Evolutionary conservation across 257 asterid species (phyloP), one percentile per base, ranked within the genome.

Genomic region (Solanum ossicruentum): DNA sequence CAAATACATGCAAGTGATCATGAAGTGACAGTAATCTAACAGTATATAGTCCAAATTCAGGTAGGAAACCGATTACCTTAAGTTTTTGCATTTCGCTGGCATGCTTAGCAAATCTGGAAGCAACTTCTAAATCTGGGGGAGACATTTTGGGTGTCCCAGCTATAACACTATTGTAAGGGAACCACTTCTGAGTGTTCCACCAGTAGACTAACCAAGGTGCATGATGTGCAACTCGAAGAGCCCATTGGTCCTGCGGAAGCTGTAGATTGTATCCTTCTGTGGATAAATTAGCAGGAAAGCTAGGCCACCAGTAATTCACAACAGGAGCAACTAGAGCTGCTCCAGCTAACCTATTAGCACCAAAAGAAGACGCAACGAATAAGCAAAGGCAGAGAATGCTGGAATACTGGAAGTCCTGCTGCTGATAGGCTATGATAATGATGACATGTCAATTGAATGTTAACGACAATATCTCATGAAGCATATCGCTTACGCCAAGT

Each of bases 131-230:
- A 88, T 92, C 95, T 3, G 90, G 92, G 5, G 88, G 86, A 39
- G 89, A 88, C 60, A 87, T 72, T 32, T 87, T 91, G 12, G 89
- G 84, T 32, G 47, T 89, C 26, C 90, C 93, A 66, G 91, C 83
- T 41, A 87, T 82, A 32, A 88, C 94, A 83, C 92, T 93, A 17
- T 91, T 89, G 63, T 60, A 66, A 1, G 96, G 96, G 85, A 93
- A 93, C 94, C 91, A 93, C 54, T 86, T 86, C 86, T 89, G 96
- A 84, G 94, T 89, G 90, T 93, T 91, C 93, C 94, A 93, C 96
- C 93, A 91, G 87, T 93, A 89, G 85, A 89, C 88, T 57, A 91
- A 93, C 91, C 90, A 90, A 7, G 96, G 96, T 15, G 87, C 91
- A 80, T 91, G 82, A 84, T 90, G 93, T 41, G 94, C 93, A 39